Percentiles rank a stretch among this genome's conserved stretches.
Evolutionary conservation across 768 basidiomycete species (phyloP).

Genomic region (Kockovaella imperatae): DNA sequence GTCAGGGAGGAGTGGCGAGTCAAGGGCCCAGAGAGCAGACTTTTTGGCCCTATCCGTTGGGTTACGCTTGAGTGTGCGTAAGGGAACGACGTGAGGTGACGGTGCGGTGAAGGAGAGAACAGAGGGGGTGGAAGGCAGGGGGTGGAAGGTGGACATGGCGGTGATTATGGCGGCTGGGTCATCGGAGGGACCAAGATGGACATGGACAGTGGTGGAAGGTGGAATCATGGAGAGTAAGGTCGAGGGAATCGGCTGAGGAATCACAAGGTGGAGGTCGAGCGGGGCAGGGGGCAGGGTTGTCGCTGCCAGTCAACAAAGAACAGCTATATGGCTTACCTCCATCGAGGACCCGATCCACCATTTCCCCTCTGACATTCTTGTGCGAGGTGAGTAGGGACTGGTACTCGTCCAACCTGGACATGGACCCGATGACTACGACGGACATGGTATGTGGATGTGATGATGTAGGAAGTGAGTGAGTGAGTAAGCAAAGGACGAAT

Average conservation of each 20-base stretch:
- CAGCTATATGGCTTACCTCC: slow-evolving; percentile 31
- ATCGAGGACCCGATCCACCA: slow-evolving; percentile 42
- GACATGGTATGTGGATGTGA: no score
- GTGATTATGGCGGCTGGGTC: slow-evolving; percentile 10
- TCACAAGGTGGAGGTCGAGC: slow-evolving; percentile 34
- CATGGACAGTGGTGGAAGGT: slow-evolving; percentile 35
- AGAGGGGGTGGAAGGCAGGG: slow-evolving; percentile 8
- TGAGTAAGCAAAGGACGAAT: background rate
- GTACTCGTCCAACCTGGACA: slow-evolving; percentile 40
- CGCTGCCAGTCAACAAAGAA: slow-evolving; percentile 14
- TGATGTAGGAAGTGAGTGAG: background rate
- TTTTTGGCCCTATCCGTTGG: slow-evolving; percentile 62
- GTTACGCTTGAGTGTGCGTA: slow-evolving; percentile 27
- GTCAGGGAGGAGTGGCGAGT: slow-evolving; percentile 62
- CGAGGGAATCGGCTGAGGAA: slow-evolving; percentile 30
- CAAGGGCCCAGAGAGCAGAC: slow-evolving; percentile 81
- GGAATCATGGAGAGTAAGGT: slow-evolving; percentile 32
- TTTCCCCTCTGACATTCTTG: slow-evolving; percentile 36
- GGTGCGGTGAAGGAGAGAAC: slow-evolving; percentile 6
- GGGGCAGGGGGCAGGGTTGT: slow-evolving; percentile 34
- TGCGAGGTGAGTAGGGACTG: no score
- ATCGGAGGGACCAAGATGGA: slow-evolving; percentile 27
- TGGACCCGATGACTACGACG: slow-evolving; percentile 44
- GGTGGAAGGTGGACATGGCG: slow-evolving; percentile 15
- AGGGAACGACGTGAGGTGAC: slow-evolving; percentile 5